Evolutionary conservation across 345 rosid genomes (phyloP), one percentile per base, ranked within the genome.

Genomic region (Sonneratia alba): DNA sequence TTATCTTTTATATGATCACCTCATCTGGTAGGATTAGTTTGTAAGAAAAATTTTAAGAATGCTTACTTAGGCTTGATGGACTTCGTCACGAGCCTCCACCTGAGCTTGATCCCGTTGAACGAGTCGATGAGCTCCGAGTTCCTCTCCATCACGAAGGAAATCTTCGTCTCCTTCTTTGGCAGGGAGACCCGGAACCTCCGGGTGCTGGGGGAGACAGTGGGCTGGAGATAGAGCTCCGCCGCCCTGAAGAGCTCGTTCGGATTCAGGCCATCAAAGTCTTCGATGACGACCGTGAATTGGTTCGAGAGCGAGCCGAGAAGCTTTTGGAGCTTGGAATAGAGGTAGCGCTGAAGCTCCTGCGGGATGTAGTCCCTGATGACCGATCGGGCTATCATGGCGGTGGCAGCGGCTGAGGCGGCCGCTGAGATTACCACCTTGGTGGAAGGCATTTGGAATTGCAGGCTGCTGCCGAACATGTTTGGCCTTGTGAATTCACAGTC

Each of bases 141-240:
- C 45, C 80, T 76, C 43, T 85, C 95, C 74, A 87, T 78, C 66
- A 85, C 71, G 47, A 86, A 76, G 2, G 73, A 68, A 51, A 86
- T 66, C 59, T 84, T 75, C 38, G 81, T 77, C 73, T 89, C 92
- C 72, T 86, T 89, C 32, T 86, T 85, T 14, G 79, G 78, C 76
- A 85, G 85, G 75, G 81, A 76, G 66, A 86, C 85, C 53, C 78
- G 84, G 82, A 86, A 68, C 36, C 83, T 78, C 49, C 53, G 74
- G 14, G 80, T 74, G 21, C 76, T 64, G 66, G 88, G 79, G 69
- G 84, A 71, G 45, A 77, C 70, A 3, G 76, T 70, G 75, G 85
- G 75, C 66, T 82, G 81, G 19, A 85, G 76, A 72, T 82, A 85
- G 70, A 85, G 56, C 61, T 75, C 67, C 8, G 80, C 80, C 0